Conservation (phyloP, 1,284 basidiomycete species). For the Coniferiporia sulphurascens region DNA sequence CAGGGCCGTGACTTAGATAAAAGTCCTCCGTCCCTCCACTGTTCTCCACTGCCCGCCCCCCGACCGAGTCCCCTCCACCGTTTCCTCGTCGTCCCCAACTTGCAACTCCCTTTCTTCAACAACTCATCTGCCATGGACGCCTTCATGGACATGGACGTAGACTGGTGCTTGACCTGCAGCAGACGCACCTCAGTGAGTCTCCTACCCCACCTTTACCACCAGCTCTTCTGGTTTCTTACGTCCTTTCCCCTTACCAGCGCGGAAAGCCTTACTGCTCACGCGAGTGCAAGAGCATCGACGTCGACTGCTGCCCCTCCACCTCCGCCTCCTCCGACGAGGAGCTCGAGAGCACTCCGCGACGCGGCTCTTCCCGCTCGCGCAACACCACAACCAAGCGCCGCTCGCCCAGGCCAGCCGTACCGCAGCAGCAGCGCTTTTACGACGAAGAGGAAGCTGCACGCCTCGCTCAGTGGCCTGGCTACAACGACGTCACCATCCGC, state of each 20-base stretch:
- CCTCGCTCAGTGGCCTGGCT: slow-evolving; percentile 11
- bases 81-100: slow-evolving; percentile 14
- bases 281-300: slow-evolving; percentile 32
- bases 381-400: not conserved
- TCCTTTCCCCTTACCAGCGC: slow-evolving; percentile 32
- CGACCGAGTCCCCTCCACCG: slow-evolving; percentile 21
- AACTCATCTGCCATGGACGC: not conserved
- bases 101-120: slow-evolving; percentile 10
- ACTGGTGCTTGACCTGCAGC: slow-evolving; percentile 64
- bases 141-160: slow-evolving; percentile 44
- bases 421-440: too few relatives aligned
- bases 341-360: not conserved
- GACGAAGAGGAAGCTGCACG: too few relatives aligned
- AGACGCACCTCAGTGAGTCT: slow-evolving; percentile 45
- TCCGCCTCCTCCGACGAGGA: slow-evolving; percentile 1
- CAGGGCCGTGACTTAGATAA: too few relatives aligned
- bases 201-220: slow-evolving; percentile 2
- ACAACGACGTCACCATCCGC: slow-evolving; percentile 30
- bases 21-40: too few relatives aligned
- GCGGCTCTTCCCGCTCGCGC: not conserved
- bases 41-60: not conserved
- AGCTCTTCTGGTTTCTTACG: slow-evolving; percentile 16
- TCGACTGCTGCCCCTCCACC: slow-evolving; percentile 7
- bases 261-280: slow-evolving; percentile 50
- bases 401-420: not conserved